These are phyloP conservation scores for Coniochaeta pulveracea DNA, from an alignment of 2,329 filamentous ascomycete species.

Conservation along the genomic window DNA sequence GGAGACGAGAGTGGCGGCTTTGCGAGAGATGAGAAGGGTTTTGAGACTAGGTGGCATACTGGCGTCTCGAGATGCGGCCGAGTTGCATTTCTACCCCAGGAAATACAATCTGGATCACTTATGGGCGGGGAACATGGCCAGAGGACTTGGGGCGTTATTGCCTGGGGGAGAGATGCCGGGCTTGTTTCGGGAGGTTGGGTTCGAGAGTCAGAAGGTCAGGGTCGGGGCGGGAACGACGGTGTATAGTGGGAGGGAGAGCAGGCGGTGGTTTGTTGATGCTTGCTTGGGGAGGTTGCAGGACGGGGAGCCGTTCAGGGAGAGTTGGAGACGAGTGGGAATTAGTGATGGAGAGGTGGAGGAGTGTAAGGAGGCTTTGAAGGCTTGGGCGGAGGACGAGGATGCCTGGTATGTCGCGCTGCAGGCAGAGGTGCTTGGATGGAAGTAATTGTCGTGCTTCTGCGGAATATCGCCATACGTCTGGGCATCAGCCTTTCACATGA, in stretches of 20 bases:
- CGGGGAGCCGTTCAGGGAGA: slow-evolving; percentile 20
- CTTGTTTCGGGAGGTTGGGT: slow-evolving; percentile 18
- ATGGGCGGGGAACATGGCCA: slow-evolving; percentile 15
- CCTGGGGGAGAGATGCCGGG: slow-evolving; percentile 16
- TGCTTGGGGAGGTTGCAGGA: slow-evolving; percentile 14
- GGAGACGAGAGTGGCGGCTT: slow-evolving; percentile 15
- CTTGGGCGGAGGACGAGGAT: slow-evolving; percentile 24
- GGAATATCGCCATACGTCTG: too few species aligned
- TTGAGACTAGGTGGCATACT: slow-evolving; percentile 29
- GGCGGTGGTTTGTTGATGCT: slow-evolving; percentile 16
- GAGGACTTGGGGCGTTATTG: slow-evolving; percentile 9
- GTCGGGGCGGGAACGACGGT: slow-evolving; percentile 19
- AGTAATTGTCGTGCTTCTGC: too few species aligned
- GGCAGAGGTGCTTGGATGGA: slow-evolving; percentile 27
- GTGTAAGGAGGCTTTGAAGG: slow-evolving; percentile 15
- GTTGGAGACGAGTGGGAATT: slow-evolving; percentile 23
- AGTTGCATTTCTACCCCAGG: slow-evolving; percentile 20
- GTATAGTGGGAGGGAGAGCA: slow-evolving; percentile 14
- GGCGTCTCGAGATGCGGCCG: slow-evolving; percentile 19
- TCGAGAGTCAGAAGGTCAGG: slow-evolving; percentile 13
- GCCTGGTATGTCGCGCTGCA: slow-evolving; percentile 24
- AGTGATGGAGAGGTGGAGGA: slow-evolving; percentile 22
- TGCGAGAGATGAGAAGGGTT: slow-evolving; percentile 30
- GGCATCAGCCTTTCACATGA: too few species aligned
- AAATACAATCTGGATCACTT: slow-evolving; percentile 16